phyloP scores from a whole-genome alignment of 148 eudicot species.

The Rhododendron simsii region DNA sequence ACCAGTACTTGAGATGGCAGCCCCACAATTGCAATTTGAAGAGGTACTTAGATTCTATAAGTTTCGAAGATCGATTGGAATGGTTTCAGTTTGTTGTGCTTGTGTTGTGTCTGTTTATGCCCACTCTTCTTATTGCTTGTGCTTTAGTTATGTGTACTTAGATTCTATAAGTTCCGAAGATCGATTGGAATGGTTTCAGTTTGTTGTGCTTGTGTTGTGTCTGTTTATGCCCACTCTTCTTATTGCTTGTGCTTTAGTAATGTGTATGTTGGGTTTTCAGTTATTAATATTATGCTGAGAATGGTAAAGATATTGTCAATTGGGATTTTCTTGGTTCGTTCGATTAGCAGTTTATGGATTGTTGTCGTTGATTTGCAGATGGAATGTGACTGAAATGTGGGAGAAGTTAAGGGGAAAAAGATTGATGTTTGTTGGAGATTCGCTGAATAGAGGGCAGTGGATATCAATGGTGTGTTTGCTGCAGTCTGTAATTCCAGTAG shows the following conservation, averaged over 20 bases:
- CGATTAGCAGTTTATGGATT: constrained; percentile 4
- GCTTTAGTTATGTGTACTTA: neutral
- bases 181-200: neutral
- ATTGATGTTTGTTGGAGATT: constrained; percentile 94
- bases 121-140: too few relatives aligned
- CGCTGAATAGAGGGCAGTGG: constrained; percentile 97
- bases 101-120: too few relatives aligned
- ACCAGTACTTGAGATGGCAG: constrained; percentile 93
- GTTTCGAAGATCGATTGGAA: neutral
- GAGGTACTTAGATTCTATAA: constrained; percentile 41
- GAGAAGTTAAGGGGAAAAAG: constrained; percentile 87
- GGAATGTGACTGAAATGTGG: constrained; percentile 84
- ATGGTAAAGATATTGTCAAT: neutral
- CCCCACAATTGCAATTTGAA: constrained; percentile 79
- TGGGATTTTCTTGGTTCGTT: constrained; percentile 11
- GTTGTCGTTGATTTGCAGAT: constrained; percentile 36
- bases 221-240: neutral
- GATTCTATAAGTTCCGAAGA: neutral
- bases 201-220: neutral
- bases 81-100: neutral
- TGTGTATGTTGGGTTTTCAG: neutral
- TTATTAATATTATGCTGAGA: neutral
- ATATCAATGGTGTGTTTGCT: constrained; percentile 91
- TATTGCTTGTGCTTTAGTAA: neutral
- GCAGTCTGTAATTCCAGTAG: constrained; percentile 72